Evolutionary conservation across 2,329 filamentous ascomycete species (phyloP), one percentile per base, ranked within the genome.

Genomic region (Colletotrichum zoysiae): DNA sequence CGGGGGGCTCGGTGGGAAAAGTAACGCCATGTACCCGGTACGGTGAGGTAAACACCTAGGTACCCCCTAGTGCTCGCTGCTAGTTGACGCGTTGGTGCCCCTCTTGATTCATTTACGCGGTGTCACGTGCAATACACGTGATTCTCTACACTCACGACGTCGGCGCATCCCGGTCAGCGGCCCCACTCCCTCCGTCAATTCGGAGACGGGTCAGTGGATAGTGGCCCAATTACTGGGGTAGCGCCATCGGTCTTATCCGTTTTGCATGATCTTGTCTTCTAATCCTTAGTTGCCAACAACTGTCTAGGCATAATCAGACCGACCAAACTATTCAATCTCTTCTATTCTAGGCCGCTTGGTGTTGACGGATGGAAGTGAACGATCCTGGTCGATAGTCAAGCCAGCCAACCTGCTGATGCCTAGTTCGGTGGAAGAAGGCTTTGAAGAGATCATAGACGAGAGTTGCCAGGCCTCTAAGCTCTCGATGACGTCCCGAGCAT

Each of bases 401-500:
- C 74, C 67, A 26, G 71, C 69, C 11, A 67, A 51, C 44, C 61
- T 56, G 14, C 48, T 50, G 8, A 76, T 63, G 42, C 67, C 53
- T 12, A 53, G n/a, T 12, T 60, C 65, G 23, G 33, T 33, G 30
- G 4, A n/a, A 2, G 53, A 33, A 51, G 33, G 35, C 26, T 51
- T 20, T 18, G 61, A 73, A 33, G 83, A 84, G 53, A 89, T 78
- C 67, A 90, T 74, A 64, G 79, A 83, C 65, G 86, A 84, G 78
- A 91, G 80, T 70, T 86, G 85, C 88, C 89, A 91, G 70, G 86
- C 88, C 75, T 90, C 86, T 72, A 94, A 77, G 60, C 88, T 91
- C 78, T 93, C 92, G 14, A 90, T 79, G n/a, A 91, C 90, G 75
- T 90, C 90, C 42, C 81, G 82, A 2, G 91, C 91, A 79, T 94